A percentile compares a stretch with the other conserved stretches of the same genome.
Evolutionary conservation across 2,329 filamentous ascomycete species (phyloP).

Genomic region (Cladosporium sphaerospermum): DNA sequence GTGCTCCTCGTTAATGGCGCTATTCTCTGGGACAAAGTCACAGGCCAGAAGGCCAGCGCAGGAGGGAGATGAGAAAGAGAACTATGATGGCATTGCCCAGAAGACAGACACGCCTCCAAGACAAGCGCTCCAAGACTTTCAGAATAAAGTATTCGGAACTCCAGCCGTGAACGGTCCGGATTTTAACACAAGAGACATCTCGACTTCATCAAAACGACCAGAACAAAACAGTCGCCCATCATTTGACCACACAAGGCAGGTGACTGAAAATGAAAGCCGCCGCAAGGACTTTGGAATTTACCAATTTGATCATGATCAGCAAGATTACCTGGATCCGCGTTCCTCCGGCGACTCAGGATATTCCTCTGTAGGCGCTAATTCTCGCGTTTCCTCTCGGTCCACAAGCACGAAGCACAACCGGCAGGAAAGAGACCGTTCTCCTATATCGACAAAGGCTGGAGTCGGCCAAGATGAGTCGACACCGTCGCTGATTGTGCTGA

Average conservation of each 20-base stretch:
- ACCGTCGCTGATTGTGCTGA: constrained; percentile 38
- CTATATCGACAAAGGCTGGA: background rate
- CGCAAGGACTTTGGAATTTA: background rate
- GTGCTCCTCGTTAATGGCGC: background rate
- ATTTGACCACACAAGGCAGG: background rate
- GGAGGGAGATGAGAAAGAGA: background rate
- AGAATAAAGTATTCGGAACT: background rate
- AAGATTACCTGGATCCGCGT: constrained; percentile 1
- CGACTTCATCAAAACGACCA: background rate
- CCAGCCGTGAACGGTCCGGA: background rate
- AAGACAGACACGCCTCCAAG: background rate
- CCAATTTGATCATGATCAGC: background rate
- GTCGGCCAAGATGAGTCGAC: background rate
- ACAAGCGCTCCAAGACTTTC: background rate
- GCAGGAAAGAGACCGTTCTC: background rate
- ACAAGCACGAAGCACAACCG: constrained; percentile 18
- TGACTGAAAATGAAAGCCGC: background rate
- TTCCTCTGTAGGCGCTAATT: constrained; percentile 17
- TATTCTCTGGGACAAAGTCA: constrained; percentile 7
- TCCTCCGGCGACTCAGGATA: constrained; percentile 27
- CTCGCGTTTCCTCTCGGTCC: constrained; percentile 19
- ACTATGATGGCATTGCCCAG: background rate
- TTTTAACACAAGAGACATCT: background rate
- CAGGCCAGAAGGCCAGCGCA: constrained; percentile 4
- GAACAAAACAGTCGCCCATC: background rate